Evolutionary conservation across 805 yeast genomes (phyloP).

Genomic region (Candida piceae): DNA sequence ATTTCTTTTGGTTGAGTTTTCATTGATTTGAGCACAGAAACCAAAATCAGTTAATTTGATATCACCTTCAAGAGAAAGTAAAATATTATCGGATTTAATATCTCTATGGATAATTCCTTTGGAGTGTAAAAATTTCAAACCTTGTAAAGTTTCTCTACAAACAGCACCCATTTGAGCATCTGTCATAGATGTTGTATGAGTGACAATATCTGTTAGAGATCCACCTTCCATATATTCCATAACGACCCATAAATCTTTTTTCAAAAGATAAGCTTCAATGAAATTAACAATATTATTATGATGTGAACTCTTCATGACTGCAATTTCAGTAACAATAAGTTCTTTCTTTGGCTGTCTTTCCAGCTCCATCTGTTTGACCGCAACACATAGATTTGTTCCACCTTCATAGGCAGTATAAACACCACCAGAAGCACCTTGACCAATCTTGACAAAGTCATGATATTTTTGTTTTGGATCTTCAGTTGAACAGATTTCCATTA

Average conservation of each 20-base stretch:
- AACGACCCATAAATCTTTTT: constrained; percentile 88
- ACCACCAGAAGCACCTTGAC: constrained; percentile 98
- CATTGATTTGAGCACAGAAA: constrained; percentile 76
- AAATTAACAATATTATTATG: constrained; percentile 94
- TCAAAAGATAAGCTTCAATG: constrained; percentile 74
- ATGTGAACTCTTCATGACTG: constrained; percentile 89
- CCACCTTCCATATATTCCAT: constrained; percentile 99
- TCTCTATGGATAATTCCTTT: constrained; percentile 95
- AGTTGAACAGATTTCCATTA: constrained; percentile 71
- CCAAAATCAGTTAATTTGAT: constrained; percentile 85
- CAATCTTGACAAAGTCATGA: constrained; percentile 71
- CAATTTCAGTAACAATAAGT: constrained; percentile 86
- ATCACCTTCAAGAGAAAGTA: constrained; percentile 77
- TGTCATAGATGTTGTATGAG: constrained; percentile 70
- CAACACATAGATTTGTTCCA: constrained; percentile 59
- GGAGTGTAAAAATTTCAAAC: constrained; percentile 81
- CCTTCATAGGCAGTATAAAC: constrained; percentile 82
- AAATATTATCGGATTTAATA: constrained; percentile 90
- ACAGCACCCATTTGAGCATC: constrained; percentile 96
- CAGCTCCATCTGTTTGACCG: constrained; percentile 93
- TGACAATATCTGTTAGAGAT: constrained; percentile 89
- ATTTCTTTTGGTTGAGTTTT: constrained; percentile 65
- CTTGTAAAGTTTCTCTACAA: constrained; percentile 83
- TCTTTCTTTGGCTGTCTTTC: constrained; percentile 96
- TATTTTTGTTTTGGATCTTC: constrained; percentile 79